phyloP scores from a whole-genome alignment of 75 land plant genomes.

The Cunninghamia lanceolata region DNA sequence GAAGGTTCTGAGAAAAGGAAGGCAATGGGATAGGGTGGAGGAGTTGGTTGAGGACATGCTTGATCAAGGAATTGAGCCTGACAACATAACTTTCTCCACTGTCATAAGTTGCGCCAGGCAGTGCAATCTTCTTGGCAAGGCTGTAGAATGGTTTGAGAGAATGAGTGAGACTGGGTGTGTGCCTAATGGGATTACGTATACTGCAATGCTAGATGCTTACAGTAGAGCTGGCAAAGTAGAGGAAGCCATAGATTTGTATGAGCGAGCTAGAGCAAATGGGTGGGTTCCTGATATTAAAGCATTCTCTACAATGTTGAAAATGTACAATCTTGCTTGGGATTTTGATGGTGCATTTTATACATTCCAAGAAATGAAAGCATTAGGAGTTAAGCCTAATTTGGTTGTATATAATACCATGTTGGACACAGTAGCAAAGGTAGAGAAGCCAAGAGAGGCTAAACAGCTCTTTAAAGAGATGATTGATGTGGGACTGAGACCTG shows the following conservation, averaged over 20 bases:
- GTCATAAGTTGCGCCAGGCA: conserved; percentile 80
- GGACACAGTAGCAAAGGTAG: conserved; percentile 68
- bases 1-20: conserved; percentile 69
- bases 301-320: conserved; percentile 62
- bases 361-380: conserved; percentile 66
- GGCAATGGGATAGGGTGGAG: conserved; percentile 61
- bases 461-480: conserved; percentile 72
- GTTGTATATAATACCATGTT: conserved; percentile 74
- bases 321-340: conserved; percentile 76
- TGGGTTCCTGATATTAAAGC: conserved; percentile 71
- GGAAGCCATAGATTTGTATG: conserved; percentile 80
- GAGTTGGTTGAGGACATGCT: conserved; percentile 71
- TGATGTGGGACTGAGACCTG: conserved; percentile 58
- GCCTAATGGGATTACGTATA: conserved; percentile 95
- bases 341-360: conserved; percentile 60
- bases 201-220: conserved; percentile 75
- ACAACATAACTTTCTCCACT: conserved; percentile 92
- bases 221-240: conserved; percentile 59
- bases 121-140: conserved; percentile 54
- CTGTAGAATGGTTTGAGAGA: conserved; percentile 86
- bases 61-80: conserved; percentile 40
- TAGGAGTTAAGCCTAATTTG: conserved; percentile 70
- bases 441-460: conserved; percentile 56
- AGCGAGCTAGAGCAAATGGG: conserved; percentile 57
- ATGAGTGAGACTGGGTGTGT: conserved; percentile 73